phyloP scores from a whole-genome alignment of 2,329 filamentous ascomycete genomes.

The Aspergillus uvarum region DNA sequence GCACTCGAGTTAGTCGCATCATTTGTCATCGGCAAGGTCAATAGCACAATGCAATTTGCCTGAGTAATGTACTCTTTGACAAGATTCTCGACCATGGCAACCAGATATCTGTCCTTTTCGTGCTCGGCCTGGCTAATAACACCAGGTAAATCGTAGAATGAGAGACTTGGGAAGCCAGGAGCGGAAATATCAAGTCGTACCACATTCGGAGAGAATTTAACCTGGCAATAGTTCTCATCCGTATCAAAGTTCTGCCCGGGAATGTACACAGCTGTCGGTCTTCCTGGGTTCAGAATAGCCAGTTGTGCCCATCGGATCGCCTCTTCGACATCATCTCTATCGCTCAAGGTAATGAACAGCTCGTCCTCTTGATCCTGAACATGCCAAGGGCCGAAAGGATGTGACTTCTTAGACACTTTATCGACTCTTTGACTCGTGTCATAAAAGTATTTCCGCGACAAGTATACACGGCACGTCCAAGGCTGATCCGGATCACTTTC shows the following conservation, averaged over 20 bases:
- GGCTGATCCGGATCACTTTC: constrained; percentile 43
- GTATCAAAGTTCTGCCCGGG: constrained; percentile 49
- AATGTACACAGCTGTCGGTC: constrained; percentile 54
- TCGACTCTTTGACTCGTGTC: constrained; percentile 37
- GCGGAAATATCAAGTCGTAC: constrained; percentile 74
- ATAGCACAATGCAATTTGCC: constrained; percentile 70
- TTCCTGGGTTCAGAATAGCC: constrained; percentile 69
- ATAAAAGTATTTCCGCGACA: constrained; percentile 66
- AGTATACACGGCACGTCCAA: constrained; percentile 68
- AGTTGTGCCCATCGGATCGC: constrained; percentile 73
- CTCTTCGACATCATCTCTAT: constrained; percentile 64
- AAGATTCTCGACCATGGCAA: constrained; percentile 69
- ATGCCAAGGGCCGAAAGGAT: constrained; percentile 67
- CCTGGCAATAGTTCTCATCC: constrained; percentile 39
- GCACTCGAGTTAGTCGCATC: constrained; percentile 76
- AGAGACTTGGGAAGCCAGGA: constrained; percentile 68
- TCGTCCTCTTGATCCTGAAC: constrained; percentile 48
- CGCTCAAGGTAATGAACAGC: constrained; percentile 63
- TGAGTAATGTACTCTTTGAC: constrained; percentile 69
- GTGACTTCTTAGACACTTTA: constrained; percentile 49
- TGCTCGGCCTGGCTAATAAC: constrained; percentile 71
- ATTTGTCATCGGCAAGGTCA: constrained; percentile 73
- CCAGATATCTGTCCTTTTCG: constrained; percentile 65
- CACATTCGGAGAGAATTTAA: constrained; percentile 79
- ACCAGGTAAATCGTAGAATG: constrained; percentile 82